Conservation (phyloP, 345 rosid genomes). For the Euphorbia lathyris region DNA sequence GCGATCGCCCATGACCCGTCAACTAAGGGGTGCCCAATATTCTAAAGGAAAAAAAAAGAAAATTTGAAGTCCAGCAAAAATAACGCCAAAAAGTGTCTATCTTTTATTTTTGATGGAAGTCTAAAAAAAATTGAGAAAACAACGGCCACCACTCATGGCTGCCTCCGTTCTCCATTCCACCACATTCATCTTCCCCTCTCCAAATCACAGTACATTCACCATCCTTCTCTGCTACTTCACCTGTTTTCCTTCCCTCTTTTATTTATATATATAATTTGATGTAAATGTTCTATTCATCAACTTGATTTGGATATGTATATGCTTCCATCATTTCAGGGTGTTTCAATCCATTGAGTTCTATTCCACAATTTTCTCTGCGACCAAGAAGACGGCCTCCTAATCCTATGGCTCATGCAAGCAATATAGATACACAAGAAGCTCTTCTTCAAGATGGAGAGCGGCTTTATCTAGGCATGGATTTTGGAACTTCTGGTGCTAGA, state of each 20-base stretch:
- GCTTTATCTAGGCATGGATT: slow-evolving; percentile 88
- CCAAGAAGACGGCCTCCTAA: slow-evolving; percentile 22
- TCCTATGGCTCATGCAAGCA: slow-evolving; percentile 30
- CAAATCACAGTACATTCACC: slow-evolving; percentile 1
- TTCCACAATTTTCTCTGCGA: slow-evolving; percentile 13
- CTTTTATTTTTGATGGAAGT: no score
- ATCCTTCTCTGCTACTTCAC: neutral
- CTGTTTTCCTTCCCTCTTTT: no score
- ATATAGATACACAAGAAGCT: slow-evolving; percentile 20
- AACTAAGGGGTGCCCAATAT: no score
- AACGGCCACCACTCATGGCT: slow-evolving; percentile 3
- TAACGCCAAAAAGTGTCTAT: no score
- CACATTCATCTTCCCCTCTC: neutral
- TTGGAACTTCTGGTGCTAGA: slow-evolving; percentile 93
- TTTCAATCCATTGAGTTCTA: slow-evolving; percentile 21
- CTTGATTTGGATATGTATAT: neutral
- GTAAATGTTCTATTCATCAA: no score
- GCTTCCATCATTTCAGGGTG: slow-evolving; percentile 26
- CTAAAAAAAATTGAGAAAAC: neutral
- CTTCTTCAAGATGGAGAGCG: slow-evolving; percentile 27
- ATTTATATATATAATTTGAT: no score
- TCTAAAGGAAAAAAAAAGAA: no score
- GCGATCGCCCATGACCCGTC: no score
- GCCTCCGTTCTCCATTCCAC: neutral
- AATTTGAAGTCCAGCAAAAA: no score